Conservation (phyloP, 202 grass and related monocot species). For the Saccharum hybrid region DNA sequence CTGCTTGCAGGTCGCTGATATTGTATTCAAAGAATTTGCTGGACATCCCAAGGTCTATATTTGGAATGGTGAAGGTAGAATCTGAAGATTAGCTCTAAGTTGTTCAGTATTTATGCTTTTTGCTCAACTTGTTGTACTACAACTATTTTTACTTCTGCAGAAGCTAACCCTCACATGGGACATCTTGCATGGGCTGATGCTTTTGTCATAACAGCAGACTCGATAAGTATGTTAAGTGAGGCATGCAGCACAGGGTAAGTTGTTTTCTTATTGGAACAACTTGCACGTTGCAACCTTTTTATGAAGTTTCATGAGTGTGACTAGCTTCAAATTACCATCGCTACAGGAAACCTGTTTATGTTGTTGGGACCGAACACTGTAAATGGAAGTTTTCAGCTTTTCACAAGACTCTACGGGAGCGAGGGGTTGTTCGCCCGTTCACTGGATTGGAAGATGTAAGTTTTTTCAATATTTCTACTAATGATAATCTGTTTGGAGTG, state of each 20-base stretch:
- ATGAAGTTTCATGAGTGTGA: slow-evolving; percentile 20
- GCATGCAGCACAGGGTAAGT: slow-evolving; percentile 86
- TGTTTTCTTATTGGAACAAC: background rate
- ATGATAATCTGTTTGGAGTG: slow-evolving; percentile 8
- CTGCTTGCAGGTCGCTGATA: slow-evolving; percentile 61
- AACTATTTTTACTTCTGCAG: slow-evolving; percentile 46
- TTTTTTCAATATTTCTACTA: slow-evolving; percentile 14
- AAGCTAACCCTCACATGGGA: slow-evolving; percentile 87
- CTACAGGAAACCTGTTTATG: slow-evolving; percentile 92
- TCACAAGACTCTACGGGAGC: slow-evolving; percentile 75
- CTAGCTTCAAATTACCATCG: slow-evolving; percentile 42
- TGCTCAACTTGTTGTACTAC: slow-evolving; percentile 29
- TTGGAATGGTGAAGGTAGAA: slow-evolving; percentile 87
- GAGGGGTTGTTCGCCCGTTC: slow-evolving; percentile 73
- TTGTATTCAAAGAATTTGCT: slow-evolving; percentile 68
- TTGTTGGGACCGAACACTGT: slow-evolving; percentile 83
- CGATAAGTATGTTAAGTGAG: slow-evolving; percentile 93
- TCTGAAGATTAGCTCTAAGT: slow-evolving; percentile 20
- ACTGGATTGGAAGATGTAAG: slow-evolving; percentile 97
- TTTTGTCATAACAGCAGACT: slow-evolving; percentile 86
- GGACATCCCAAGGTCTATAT: slow-evolving; percentile 81
- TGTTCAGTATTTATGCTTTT: slow-evolving; percentile 25
- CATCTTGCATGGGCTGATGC: slow-evolving; percentile 98
- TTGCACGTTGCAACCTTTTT: slow-evolving; percentile 13
- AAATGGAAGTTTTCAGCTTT: slow-evolving; percentile 94